Base-by-base conservation (phyloP, 352 stramenopile species). In the Phytophthora fragariaefolia region DNA sequence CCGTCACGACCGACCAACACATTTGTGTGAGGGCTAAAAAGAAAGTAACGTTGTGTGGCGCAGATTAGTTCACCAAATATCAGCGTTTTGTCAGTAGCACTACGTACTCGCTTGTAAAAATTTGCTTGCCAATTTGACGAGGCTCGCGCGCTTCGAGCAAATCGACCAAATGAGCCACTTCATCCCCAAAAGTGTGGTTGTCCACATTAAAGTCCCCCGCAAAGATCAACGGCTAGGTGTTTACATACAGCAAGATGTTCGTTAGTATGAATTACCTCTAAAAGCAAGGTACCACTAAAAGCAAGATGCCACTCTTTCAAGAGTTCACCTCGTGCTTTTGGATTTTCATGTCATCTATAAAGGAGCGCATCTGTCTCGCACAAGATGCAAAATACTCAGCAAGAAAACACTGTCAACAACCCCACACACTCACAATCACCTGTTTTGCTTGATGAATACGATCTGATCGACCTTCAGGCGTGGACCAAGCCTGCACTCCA, bases 141-240 rank as follows among this genome's bases (percentile, higher is more conserved):
- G 85, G 85, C 17, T 73, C 69, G 13, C 80, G 69, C 0, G 85
- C 83, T 8, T 74, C 68, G 6, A 95, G 74, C 32, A 95, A 26
- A 8, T 77, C 54, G 1, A 92, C 74, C 15, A 95, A 23, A 46
- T 92, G 58, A 4, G 79, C 69, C 27, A 95, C 87, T 77, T 95
- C 87, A 13, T 78, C 66, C 3, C 69, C 59, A 56, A 85, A 95
- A 27, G 87, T 90, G 48, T 90, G 75, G 56, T 93, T 93, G 67
- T 95, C 87, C 17, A 93, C 84, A 48, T 95, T 95, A 45, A 95
- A 95, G 24, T 95, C 87, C 0, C 85, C 87, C 1, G 85, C 87
- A 66, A 95, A 90, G 22, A 95, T 71, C 50, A 95, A 60, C 9
- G 87, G 85, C 83, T 93, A 53, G 5, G 15, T 12, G 24, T 4